Evolutionary conservation across 202 grass and related monocot genomes (phyloP).

Genomic region (Musa balbisiana): DNA sequence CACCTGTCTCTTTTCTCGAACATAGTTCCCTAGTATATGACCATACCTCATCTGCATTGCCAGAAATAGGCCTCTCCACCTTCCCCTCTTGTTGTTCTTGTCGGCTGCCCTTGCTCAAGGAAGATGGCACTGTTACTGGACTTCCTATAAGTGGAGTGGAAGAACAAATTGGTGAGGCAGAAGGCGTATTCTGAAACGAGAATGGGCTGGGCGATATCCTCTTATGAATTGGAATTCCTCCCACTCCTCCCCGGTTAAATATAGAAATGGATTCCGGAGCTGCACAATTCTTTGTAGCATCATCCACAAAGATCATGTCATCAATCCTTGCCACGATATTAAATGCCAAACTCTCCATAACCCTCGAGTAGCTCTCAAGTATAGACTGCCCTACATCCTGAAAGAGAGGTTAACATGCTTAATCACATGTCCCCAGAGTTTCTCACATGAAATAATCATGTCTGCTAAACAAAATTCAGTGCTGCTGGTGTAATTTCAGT

Average conservation of each 20-base stretch:
- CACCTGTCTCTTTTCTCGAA: slow-evolving; percentile 55
- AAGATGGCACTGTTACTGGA: slow-evolving; percentile 49
- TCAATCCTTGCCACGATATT: slow-evolving; percentile 92
- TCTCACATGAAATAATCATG: not conserved
- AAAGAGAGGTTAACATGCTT: slow-evolving; percentile 14
- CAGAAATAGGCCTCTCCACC: slow-evolving; percentile 47
- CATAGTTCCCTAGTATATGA: slow-evolving; percentile 64
- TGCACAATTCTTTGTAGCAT: slow-evolving; percentile 65
- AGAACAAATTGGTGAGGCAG: slow-evolving; percentile 72
- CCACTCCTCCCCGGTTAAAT: slow-evolving; percentile 51
- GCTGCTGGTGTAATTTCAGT: not conserved
- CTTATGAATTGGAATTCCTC: slow-evolving; percentile 62
- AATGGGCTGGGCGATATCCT: slow-evolving; percentile 76
- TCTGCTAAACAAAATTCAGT: not conserved
- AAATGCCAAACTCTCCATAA: slow-evolving; percentile 91
- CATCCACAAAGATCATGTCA: slow-evolving; percentile 77
- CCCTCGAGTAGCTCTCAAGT: slow-evolving; percentile 93
- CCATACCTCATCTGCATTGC: slow-evolving; percentile 67
- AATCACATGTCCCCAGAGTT: not conserved
- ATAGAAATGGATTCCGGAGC: slow-evolving; percentile 49
- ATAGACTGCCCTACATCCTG: slow-evolving; percentile 98
- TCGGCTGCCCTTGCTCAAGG: slow-evolving; percentile 30
- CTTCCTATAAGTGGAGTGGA: slow-evolving; percentile 59
- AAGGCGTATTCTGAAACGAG: slow-evolving; percentile 75
- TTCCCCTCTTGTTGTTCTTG: slow-evolving; percentile 38